These are phyloP conservation scores for Alternaria triticina DNA, from an alignment of 2,329 filamentous ascomycete genomes.

Conservation along the genomic window DNA sequence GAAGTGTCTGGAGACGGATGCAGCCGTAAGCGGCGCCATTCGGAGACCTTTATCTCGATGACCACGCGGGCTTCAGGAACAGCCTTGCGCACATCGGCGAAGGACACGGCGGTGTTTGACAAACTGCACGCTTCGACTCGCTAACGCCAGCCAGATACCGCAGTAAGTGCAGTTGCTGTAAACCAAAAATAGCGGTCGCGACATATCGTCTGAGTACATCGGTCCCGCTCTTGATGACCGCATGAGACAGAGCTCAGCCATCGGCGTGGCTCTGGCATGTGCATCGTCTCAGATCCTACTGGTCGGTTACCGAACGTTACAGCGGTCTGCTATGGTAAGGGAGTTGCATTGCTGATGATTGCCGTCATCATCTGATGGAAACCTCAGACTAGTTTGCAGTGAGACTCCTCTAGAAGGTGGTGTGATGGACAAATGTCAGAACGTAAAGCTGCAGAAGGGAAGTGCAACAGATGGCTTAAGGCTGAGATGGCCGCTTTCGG, in stretches of 20 bases:
- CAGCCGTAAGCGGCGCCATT: not conserved
- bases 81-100: not conserved
- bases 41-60: not conserved
- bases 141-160: not conserved
- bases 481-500: not conserved
- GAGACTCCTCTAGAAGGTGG: not conserved
- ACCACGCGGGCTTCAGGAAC: not conserved
- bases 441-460: not conserved
- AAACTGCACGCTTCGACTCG: not conserved
- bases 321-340: not conserved
- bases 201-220: not conserved
- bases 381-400: not conserved
- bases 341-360: not conserved
- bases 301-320: not conserved
- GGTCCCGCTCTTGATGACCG: not conserved
- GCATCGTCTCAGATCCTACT: not conserved
- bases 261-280: not conserved
- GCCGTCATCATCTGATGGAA: not conserved
- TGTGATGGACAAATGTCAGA: not conserved
- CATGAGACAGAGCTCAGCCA: not conserved
- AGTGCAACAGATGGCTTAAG: not conserved
- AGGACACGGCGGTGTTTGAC: not conserved
- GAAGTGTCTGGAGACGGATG: not conserved
- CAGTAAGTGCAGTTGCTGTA: not conserved
- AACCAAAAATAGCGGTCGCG: conserved; percentile 19